A percentile compares a stretch with the other conserved stretches of the same genome.
Evolutionary conservation across 805 yeast genomes (phyloP).

Genomic region (Kodamaea kakaduensis): DNA sequence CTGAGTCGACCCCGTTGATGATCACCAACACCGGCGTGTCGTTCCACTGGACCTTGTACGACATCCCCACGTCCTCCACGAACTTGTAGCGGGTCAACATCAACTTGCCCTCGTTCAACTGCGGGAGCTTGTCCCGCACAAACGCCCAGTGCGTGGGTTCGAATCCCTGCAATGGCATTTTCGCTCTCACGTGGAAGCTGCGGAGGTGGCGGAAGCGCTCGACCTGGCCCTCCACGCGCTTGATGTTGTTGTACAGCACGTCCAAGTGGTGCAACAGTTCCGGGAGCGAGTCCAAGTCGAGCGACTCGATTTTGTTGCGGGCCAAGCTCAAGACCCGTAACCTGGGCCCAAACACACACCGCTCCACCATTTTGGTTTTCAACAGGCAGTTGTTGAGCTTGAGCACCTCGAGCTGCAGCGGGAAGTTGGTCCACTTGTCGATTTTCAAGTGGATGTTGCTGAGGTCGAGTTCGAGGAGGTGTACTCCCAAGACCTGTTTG

Average conservation of each 20-base stretch:
- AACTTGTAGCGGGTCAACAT: constrained; percentile 3
- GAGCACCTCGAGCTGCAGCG: constrained; percentile 3
- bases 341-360: constrained; percentile 5
- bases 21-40: constrained; percentile 4
- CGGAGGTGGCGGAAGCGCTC: constrained; percentile 3
- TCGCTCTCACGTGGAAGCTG: constrained; percentile 2
- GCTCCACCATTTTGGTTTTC: constrained; percentile 5
- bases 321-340: constrained; percentile 2
- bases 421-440: constrained; percentile 7
- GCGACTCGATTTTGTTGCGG: constrained; percentile 1
- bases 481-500: constrained; percentile 3
- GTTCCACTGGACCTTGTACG: constrained; percentile 5
- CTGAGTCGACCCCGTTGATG: neutral
- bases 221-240: constrained; percentile 2
- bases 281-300: constrained; percentile 5
- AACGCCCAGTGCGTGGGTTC: constrained; percentile 1
- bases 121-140: constrained; percentile 2
- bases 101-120: constrained; percentile 1
- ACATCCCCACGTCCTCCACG: constrained; percentile 5
- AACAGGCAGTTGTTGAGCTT: constrained; percentile 6
- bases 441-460: constrained; percentile 5
- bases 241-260: constrained; percentile 2
- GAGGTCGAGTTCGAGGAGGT: constrained; percentile 6
- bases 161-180: constrained; percentile 5
- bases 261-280: constrained; percentile 2